Evolutionary conservation across 768 basidiomycete species (phyloP).

Genomic region (Termitomyces eurrhizus): DNA sequence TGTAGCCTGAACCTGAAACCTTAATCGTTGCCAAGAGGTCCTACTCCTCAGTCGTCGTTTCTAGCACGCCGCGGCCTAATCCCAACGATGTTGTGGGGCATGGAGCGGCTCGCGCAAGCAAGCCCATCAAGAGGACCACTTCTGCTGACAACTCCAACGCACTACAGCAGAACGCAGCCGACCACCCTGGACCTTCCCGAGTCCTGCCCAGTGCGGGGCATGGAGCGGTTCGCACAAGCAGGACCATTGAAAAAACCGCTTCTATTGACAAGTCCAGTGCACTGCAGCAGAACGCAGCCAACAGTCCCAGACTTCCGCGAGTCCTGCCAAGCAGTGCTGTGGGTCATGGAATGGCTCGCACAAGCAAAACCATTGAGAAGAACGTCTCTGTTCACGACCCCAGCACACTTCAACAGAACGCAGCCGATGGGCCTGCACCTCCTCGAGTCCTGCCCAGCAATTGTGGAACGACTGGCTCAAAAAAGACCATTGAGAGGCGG

Average conservation of each 20-base stretch:
- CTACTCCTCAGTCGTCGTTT: too few species aligned
- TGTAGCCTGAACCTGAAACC: too few species aligned
- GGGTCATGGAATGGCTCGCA: background rate
- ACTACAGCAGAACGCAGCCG: background rate
- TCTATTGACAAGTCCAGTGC: background rate
- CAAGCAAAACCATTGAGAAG: background rate
- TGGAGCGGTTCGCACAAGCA: background rate
- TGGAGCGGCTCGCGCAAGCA: too few species aligned
- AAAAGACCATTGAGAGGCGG: background rate
- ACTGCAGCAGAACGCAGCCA: background rate
- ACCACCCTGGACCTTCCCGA: background rate
- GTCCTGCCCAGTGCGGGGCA: background rate
- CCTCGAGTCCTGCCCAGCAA: background rate
- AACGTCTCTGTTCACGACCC: too few species aligned
- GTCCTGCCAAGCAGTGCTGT: background rate
- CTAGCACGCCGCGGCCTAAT: too few species aligned
- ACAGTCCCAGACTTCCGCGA: background rate
- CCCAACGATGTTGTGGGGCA: too few species aligned
- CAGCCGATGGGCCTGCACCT: background rate
- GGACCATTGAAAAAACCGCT: background rate
- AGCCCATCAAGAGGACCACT: background rate
- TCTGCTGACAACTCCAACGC: background rate
- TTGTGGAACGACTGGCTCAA: too few species aligned
- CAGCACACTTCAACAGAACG: too few species aligned
- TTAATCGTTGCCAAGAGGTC: too few species aligned